Conservation (phyloP, 2,329 filamentous ascomycete genomes). For the Trichoderma semiorbis region DNA sequence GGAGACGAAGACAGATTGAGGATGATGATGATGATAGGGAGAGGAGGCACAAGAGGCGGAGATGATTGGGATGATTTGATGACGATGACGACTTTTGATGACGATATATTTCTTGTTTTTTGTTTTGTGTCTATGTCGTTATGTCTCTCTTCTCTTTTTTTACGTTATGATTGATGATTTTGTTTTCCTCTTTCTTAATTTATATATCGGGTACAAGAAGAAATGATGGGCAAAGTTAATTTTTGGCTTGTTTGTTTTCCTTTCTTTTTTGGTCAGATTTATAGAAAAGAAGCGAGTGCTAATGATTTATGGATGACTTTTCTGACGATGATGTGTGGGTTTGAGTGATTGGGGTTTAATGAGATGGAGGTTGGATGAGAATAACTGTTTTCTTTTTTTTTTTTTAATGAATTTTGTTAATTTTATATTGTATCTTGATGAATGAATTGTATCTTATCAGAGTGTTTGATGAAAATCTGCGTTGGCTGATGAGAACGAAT, state of each 20-base stretch:
- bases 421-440: not conserved
- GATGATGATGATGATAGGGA: not conserved
- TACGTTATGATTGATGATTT: not conserved
- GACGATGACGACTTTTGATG: constrained; percentile 9
- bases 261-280: not conserved
- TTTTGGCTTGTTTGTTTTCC: not conserved
- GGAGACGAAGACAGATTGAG: not conserved
- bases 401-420: not conserved
- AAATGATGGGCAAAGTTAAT: not conserved
- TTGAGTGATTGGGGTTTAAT: not conserved
- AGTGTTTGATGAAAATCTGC: not conserved
- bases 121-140: not conserved
- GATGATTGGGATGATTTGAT: constrained; percentile 5
- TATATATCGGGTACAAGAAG: not conserved
- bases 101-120: not conserved
- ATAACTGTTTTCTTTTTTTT: not conserved
- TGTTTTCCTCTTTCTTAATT: not conserved
- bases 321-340: not conserved
- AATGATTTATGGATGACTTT: not conserved
- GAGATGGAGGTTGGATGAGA: not conserved
- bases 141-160: not conserved
- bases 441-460: not conserved
- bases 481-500: not conserved
- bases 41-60: constrained; percentile 9
- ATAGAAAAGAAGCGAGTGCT: constrained; percentile 11